phyloP scores from a whole-genome alignment of 192 early-diverging fungal genomes.

The Powellomyces hirtus region DNA sequence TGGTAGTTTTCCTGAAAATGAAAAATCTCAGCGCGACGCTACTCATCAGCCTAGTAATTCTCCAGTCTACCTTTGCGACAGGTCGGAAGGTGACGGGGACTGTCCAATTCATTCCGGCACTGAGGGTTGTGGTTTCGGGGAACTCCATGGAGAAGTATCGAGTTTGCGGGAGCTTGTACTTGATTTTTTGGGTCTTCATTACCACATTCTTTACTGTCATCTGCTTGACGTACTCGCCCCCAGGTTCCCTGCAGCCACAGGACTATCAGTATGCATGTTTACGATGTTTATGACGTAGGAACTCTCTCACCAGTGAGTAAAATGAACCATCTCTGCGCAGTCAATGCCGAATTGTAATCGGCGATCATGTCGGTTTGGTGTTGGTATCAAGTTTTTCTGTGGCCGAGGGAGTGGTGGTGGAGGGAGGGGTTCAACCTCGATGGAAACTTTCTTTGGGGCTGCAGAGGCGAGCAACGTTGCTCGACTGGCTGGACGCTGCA shows the following conservation, averaged over 20 bases:
- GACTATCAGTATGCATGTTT: neutral
- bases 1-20: conserved; percentile 47
- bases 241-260: conserved; percentile 53
- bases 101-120: conserved; percentile 60
- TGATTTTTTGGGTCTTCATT: conserved; percentile 64
- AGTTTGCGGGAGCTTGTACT: conserved; percentile 58
- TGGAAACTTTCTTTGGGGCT: neutral
- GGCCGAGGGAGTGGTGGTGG: neutral
- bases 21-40: no score
- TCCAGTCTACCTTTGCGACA: conserved; percentile 58
- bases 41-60: no score
- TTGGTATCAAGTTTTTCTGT: conserved; percentile 17
- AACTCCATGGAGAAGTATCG: conserved; percentile 60
- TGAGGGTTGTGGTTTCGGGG: conserved; percentile 56
- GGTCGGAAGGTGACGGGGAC: conserved; percentile 58
- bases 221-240: conserved; percentile 53
- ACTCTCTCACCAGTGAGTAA: conserved; percentile 46
- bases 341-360: conserved; percentile 50
- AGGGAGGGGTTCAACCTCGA: neutral
- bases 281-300: neutral
- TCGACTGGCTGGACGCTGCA: no score
- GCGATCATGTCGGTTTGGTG: conserved; percentile 37
- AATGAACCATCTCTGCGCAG: conserved; percentile 52
- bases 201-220: conserved; percentile 55
- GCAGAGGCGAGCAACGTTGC: no score